Conservation (phyloP, 441 rosid genomes). For the Adansonia rubrostipa region DNA sequence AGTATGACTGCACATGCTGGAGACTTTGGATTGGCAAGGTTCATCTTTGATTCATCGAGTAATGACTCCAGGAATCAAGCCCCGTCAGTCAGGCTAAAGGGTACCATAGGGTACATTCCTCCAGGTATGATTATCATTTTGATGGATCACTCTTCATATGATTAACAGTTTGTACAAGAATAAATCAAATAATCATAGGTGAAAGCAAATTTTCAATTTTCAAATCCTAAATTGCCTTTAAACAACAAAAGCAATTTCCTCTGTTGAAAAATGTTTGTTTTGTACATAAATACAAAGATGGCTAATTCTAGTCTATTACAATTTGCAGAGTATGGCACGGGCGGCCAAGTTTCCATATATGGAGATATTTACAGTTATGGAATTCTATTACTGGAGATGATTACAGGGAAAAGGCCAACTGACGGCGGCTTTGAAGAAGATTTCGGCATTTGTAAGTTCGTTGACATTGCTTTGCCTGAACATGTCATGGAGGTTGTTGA, state of each 20-base stretch:
- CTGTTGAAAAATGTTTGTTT: neutral
- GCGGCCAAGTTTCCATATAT: neutral
- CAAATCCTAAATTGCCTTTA: neutral
- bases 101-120: conserved; percentile 2
- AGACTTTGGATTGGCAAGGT: neutral
- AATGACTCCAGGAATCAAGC: neutral
- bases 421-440: neutral
- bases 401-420: neutral
- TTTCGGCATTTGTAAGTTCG: neutral
- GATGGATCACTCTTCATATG: neutral
- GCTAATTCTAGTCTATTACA: neutral
- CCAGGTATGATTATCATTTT: neutral
- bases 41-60: neutral
- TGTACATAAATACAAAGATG: neutral
- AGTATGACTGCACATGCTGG: conserved; percentile 28
- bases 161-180: neutral
- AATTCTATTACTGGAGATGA: conserved; percentile 6
- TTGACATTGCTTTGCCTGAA: neutral
- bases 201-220: no score
- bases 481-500: conserved; percentile 10
- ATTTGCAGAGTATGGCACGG: neutral
- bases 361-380: conserved; percentile 11
- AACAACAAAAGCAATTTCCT: neutral
- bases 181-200: neutral
- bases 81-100: neutral